A percentile compares a stretch with the other conserved stretches of the same genome.
Conservation (phyloP, 2,329 filamentous ascomycete species). For the Penicillium sp. region DNA sequence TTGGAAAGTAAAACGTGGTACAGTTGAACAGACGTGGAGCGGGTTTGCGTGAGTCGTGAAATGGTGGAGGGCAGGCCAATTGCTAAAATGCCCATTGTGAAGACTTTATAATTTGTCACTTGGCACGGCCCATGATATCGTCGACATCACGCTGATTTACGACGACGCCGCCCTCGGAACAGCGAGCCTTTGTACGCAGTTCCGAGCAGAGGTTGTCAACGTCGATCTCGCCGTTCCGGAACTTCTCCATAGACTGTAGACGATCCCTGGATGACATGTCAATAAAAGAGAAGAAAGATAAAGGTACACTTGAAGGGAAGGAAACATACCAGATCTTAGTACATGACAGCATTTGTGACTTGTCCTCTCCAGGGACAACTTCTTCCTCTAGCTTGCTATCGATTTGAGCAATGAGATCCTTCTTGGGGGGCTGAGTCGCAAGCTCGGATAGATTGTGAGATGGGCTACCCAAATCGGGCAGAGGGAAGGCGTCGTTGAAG, state of each 20-base stretch:
- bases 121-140: conserved; percentile 62
- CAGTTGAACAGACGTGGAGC: conserved; percentile 20
- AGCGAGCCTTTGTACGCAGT: conserved; percentile 92
- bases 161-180: conserved; percentile 83
- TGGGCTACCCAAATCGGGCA: conserved; percentile 75
- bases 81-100: conserved; percentile 4
- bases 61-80: background rate
- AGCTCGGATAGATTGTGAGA: conserved; percentile 64
- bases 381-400: conserved; percentile 71
- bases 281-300: conserved; percentile 37
- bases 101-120: conserved; percentile 20
- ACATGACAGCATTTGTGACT: conserved; percentile 73
- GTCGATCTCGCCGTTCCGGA: conserved; percentile 88
- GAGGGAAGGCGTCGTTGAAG: conserved; percentile 76
- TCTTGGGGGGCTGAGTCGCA: conserved; percentile 54
- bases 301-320: background rate
- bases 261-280: conserved; percentile 73
- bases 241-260: conserved; percentile 81
- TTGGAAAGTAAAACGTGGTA: conserved; percentile 21
- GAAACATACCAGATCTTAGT: conserved; percentile 85
- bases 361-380: conserved; percentile 64
- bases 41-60: conserved; percentile 29
- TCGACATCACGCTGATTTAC: conserved; percentile 90
- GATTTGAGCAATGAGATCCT: conserved; percentile 75
- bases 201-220: conserved; percentile 91